These are phyloP conservation scores for Thyridium curvatum DNA, from an alignment of 2,329 filamentous ascomycete genomes.

Conservation along the genomic window DNA sequence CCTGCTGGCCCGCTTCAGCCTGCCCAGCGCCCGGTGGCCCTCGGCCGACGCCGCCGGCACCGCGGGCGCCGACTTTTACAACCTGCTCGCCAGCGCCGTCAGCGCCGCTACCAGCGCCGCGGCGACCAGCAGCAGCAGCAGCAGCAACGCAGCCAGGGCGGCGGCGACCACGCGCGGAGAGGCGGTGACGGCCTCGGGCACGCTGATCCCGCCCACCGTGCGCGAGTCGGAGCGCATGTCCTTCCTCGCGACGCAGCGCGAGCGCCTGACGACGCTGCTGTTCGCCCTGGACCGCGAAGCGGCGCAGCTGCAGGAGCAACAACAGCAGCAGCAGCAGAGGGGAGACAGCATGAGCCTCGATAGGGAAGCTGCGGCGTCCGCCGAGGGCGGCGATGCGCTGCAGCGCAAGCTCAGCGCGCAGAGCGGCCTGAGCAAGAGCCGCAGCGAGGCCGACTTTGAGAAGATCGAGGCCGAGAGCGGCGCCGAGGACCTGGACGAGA, in stretches of 20 bases:
- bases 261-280: slow-evolving; percentile 68
- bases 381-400: slow-evolving; percentile 16
- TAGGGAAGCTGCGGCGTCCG: slow-evolving; percentile 10
- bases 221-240: slow-evolving; percentile 60
- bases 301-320: slow-evolving; percentile 40
- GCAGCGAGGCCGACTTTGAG: slow-evolving; percentile 84
- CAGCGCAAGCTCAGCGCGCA: slow-evolving; percentile 35
- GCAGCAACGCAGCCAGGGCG: slow-evolving; percentile 1
- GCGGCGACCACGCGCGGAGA: slow-evolving; percentile 25
- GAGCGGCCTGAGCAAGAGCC: slow-evolving; percentile 67
- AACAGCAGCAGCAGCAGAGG: slow-evolving; percentile 28
- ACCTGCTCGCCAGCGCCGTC: slow-evolving; percentile 68
- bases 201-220: slow-evolving; percentile 66
- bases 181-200: slow-evolving; percentile 38
- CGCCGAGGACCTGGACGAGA: slow-evolving; percentile 39
- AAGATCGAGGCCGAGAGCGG: slow-evolving; percentile 70
- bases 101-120: slow-evolving; percentile 49
- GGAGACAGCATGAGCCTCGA: slow-evolving; percentile 21
- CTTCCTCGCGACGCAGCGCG: slow-evolving; percentile 74
- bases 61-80: slow-evolving; percentile 59
- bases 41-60: slow-evolving; percentile 14
- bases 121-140: slow-evolving; percentile 3
- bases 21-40: slow-evolving; percentile 62
- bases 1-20: slow-evolving; percentile 78
- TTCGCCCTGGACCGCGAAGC: slow-evolving; percentile 77